Evolutionary conservation across 2,329 filamentous ascomycete species (phyloP).

Genomic region (Daldinia sp.): DNA sequence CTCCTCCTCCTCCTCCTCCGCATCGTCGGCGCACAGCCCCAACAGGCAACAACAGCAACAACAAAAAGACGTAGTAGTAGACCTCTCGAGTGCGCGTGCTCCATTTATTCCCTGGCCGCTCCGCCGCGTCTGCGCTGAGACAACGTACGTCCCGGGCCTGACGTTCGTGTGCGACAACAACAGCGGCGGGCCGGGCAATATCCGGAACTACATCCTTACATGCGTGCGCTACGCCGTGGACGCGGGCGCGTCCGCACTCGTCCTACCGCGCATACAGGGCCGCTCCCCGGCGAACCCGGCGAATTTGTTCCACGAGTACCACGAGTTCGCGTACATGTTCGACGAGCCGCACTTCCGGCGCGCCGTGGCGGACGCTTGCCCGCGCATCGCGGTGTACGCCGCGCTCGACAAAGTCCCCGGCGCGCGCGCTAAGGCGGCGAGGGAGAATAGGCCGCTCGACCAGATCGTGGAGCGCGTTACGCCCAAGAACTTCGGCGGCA

Average conservation of each 20-base stretch:
- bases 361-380: slow-evolving; percentile 54
- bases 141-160: slow-evolving; percentile 54
- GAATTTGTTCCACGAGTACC: slow-evolving; percentile 53
- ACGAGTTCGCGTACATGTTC: slow-evolving; percentile 60
- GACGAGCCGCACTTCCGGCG: slow-evolving; percentile 57
- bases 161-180: slow-evolving; percentile 63
- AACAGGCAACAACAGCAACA: not conserved
- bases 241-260: slow-evolving; percentile 58
- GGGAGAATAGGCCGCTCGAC: slow-evolving; percentile 36
- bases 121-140: slow-evolving; percentile 58
- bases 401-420: slow-evolving; percentile 54
- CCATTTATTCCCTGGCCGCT: slow-evolving; percentile 60
- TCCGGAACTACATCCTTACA: slow-evolving; percentile 63
- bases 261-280: slow-evolving; percentile 58
- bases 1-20: not conserved
- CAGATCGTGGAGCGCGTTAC: slow-evolving; percentile 54
- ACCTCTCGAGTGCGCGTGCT: slow-evolving; percentile 55
- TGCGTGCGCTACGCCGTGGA: slow-evolving; percentile 63
- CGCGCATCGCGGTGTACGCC: slow-evolving; percentile 56
- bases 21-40: not conserved
- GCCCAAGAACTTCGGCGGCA: slow-evolving; percentile 53
- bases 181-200: slow-evolving; percentile 63
- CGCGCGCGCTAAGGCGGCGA: slow-evolving; percentile 47
- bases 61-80: slow-evolving; percentile 24
- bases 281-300: slow-evolving; percentile 54